Conservation (phyloP, 805 yeast species). For the Saturnispora hagleri region DNA sequence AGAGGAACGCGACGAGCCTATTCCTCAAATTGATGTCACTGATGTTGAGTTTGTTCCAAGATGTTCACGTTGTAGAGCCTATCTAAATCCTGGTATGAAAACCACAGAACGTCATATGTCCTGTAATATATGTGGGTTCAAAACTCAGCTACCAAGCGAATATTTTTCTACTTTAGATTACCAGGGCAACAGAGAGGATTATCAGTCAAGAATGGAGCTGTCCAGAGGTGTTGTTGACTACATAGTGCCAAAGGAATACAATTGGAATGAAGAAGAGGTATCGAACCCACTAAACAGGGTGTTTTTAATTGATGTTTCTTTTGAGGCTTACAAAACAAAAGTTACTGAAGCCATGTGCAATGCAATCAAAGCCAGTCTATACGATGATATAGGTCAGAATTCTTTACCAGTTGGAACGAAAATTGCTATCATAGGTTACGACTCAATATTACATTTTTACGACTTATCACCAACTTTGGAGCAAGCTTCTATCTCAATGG, state of each 20-base stretch:
- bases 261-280: conserved; percentile 28
- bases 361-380: conserved; percentile 41
- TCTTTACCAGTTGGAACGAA: conserved; percentile 36
- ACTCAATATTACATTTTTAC: conserved; percentile 62
- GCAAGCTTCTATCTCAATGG: conserved; percentile 48
- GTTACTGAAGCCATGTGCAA: conserved; percentile 12
- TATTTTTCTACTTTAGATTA: conserved; percentile 56
- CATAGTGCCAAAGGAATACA: conserved; percentile 65
- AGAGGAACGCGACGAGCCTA: conserved; percentile 34
- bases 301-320: conserved; percentile 62
- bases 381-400: conserved; percentile 30
- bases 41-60: conserved; percentile 64
- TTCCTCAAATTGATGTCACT: conserved; percentile 62
- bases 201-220: conserved; percentile 61
- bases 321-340: conserved; percentile 61
- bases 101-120: conserved; percentile 54
- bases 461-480: conserved; percentile 51
- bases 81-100: conserved; percentile 76
- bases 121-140: conserved; percentile 82
- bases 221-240: conserved; percentile 80
- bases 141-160: conserved; percentile 58
- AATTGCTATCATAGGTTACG: conserved; percentile 69
- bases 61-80: conserved; percentile 86
- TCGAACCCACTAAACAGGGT: conserved; percentile 19
- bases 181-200: conserved; percentile 55